These are phyloP conservation scores for Acacia acuminata DNA, from an alignment of 306 rosid genomes.

Conservation along the genomic window DNA sequence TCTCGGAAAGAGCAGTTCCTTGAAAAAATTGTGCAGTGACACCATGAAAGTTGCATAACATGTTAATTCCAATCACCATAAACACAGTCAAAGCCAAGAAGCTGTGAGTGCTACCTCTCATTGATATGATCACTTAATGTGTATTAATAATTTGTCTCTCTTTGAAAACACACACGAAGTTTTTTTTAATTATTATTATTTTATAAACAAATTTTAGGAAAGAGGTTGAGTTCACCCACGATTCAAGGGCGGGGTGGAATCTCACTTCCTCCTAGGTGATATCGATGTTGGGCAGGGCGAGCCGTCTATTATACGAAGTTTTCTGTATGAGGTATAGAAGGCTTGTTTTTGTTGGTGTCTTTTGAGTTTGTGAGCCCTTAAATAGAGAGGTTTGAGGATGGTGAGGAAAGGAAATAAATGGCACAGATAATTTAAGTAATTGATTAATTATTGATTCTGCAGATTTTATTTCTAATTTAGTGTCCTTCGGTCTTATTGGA, in stretches of 20 bases:
- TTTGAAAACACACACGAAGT: neutral
- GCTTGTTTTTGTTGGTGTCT: too few species aligned
- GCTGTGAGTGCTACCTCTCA: neutral
- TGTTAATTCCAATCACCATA: neutral
- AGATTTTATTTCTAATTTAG: neutral
- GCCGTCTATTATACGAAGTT: too few species aligned
- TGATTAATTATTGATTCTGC: neutral
- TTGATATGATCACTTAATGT: neutral
- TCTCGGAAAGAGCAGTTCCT: neutral
- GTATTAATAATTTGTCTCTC: neutral
- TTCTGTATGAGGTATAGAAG: neutral
- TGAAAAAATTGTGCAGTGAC: neutral
- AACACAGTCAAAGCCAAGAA: neutral
- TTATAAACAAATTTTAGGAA: too few species aligned
- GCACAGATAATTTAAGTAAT: neutral
- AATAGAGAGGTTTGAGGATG: neutral
- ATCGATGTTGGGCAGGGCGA: too few species aligned
- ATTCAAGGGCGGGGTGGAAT: too few species aligned
- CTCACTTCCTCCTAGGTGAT: too few species aligned
- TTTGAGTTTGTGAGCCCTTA: neutral
- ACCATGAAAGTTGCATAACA: neutral
- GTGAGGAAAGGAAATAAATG: neutral
- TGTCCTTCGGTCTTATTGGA: neutral
- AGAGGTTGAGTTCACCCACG: too few species aligned
- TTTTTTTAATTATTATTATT: too few species aligned